These are phyloP conservation scores for Aspergillus arachidicola DNA, from an alignment of 2,329 filamentous ascomycete species.

Conservation along the genomic window DNA sequence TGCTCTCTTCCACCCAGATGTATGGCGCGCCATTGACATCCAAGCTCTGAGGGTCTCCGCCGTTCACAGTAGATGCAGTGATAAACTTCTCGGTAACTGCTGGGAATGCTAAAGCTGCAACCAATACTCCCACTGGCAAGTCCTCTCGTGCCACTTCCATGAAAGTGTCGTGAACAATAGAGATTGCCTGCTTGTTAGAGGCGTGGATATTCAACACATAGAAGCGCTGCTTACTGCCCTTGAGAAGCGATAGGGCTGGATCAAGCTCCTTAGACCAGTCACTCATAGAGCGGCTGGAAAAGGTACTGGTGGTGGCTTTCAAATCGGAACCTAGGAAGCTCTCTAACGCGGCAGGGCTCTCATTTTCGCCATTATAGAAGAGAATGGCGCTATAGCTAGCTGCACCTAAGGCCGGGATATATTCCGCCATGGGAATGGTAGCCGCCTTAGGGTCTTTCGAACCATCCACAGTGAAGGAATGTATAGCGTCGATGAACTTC, in stretches of 20 bases:
- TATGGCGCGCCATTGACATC: conserved; percentile 8
- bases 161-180: not conserved
- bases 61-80: conserved; percentile 6
- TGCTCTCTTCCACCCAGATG: conserved; percentile 12
- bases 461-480: not conserved
- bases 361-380: not conserved
- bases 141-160: not conserved
- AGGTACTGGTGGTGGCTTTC: not conserved
- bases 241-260: not conserved
- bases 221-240: not conserved
- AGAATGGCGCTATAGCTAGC: not conserved
- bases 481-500: not conserved
- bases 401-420: not conserved
- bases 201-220: not conserved
- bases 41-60: conserved; percentile 6
- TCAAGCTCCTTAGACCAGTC: conserved; percentile 3
- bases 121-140: not conserved
- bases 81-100: conserved; percentile 9
- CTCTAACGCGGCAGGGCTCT: not conserved
- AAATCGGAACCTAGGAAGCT: not conserved
- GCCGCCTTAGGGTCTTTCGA: conserved; percentile 5
- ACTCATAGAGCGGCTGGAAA: conserved; percentile 1
- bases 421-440: not conserved
- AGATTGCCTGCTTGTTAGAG: not conserved
- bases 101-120: conserved; percentile 6